phyloP scores from a whole-genome alignment of 2,329 filamentous ascomycete species.

The Alternaria viburni region DNA sequence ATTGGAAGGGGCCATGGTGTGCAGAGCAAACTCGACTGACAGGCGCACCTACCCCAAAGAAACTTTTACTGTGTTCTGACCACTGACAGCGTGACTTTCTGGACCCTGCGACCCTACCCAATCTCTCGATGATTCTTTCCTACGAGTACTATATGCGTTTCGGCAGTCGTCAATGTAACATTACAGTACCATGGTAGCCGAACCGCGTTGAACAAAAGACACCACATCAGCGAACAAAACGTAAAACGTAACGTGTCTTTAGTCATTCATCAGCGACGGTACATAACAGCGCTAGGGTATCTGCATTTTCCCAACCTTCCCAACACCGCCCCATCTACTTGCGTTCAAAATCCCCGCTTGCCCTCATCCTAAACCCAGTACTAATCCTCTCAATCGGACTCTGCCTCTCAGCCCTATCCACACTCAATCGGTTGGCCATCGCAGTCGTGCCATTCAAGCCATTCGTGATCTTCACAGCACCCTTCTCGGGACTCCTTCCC shows the following conservation, averaged over 20 bases:
- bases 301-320: neutral
- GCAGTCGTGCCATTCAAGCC: slow-evolving; percentile 15
- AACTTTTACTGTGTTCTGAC: neutral
- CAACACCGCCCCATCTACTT: neutral
- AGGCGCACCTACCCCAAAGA: neutral
- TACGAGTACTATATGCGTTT: neutral
- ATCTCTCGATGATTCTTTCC: neutral
- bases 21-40: neutral
- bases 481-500: slow-evolving; percentile 21
- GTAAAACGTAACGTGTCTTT: too few species aligned
- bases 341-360: slow-evolving; percentile 38
- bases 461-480: slow-evolving; percentile 11
- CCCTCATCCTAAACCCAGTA: slow-evolving; percentile 44
- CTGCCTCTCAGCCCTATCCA: slow-evolving; percentile 24
- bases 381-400: slow-evolving; percentile 35
- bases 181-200: neutral
- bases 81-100: neutral
- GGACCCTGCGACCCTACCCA: neutral
- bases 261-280: neutral
- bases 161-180: neutral
- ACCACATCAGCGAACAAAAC: neutral
- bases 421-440: slow-evolving; percentile 22
- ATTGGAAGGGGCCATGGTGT: neutral
- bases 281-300: slow-evolving; percentile 1
- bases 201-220: neutral